Base-by-base conservation (phyloP, 106 monocot species). In the Dendrobium huoshanense region DNA sequence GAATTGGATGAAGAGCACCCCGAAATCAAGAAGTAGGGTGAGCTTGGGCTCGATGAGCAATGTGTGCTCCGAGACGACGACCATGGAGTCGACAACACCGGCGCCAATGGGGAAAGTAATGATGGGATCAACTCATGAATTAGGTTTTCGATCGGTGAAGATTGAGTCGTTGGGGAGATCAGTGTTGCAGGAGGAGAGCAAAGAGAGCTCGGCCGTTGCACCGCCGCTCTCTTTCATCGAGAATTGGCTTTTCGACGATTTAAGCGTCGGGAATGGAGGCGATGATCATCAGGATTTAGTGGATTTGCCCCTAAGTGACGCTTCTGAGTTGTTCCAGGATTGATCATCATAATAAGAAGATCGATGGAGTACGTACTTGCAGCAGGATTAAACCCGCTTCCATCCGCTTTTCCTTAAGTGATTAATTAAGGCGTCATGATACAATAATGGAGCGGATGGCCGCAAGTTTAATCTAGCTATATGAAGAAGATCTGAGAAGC, bases 181-280 rank as follows among this genome's bases (percentile, higher is more conserved):
- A 2, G 4, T 70, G 17, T 72, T 29, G 72, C n/a, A 72, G 33
- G 82, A 77, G 27, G 82, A 82, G 75, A 61, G 76, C 45, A 82
- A 76, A 51, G 77, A 11, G 51, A 78, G 78, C 70, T 24, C 75
- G 3, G 78, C 29, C 2, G 20, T 13, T 7, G 80, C 24, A 68
- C 79, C 79, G 44, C 27, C 79, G 48, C 75, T 89, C 24, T 87
- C 80, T 2, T 80, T 83, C 41, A 44, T 87, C 19, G 89, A 89
- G 79, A 86, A 75, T 2, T 86, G 83, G 86, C 72, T 89, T 25
- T 82, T 86, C 2, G 89, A 89, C 47, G 89, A 89, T 49, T n/a
- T 74, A 67, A 81, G 75, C 67, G 22, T 79, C 29, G 81, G 80
- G 17, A 54, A 76, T 0, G 82, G 79, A 41, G 75, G 77, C 5